Percentiles rank a stretch among this genome's conserved stretches.
phyloP scores from a whole-genome alignment of 2,329 filamentous ascomycete species.

The Ophiostoma sp. region DNA sequence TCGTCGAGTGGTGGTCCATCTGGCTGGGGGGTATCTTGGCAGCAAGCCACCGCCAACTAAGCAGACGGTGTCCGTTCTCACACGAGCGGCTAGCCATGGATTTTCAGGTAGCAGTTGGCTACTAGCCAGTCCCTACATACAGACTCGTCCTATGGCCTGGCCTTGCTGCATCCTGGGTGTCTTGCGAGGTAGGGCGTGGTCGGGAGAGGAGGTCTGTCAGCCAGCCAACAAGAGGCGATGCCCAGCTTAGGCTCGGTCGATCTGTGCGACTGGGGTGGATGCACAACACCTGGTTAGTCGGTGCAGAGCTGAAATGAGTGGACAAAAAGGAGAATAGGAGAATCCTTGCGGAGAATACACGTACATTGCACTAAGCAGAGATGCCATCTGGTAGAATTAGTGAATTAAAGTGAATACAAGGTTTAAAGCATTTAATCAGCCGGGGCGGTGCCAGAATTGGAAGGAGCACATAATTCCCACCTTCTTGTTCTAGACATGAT shows the following conservation, averaged over 20 bases:
- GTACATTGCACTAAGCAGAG: too few relatives aligned
- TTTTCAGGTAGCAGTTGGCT: too few relatives aligned
- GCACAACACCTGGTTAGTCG: neutral
- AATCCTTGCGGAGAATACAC: too few relatives aligned
- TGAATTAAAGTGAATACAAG: neutral
- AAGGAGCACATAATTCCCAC: neutral
- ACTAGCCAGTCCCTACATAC: too few relatives aligned
- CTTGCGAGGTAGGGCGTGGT: too few relatives aligned
- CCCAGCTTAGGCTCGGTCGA: conserved; percentile 12
- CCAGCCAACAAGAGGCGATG: conserved; percentile 18
- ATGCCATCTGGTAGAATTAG: neutral
- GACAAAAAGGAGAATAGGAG: neutral
- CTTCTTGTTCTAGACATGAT: neutral
- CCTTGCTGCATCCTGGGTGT: too few relatives aligned
- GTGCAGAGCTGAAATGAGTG: neutral
- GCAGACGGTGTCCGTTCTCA: too few relatives aligned
- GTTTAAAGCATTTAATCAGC: neutral
- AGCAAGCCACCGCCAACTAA: too few relatives aligned
- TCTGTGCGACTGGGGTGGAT: neutral
- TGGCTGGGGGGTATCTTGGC: too few relatives aligned
- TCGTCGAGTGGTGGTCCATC: too few relatives aligned
- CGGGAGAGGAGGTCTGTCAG: neutral
- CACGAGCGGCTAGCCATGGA: too few relatives aligned
- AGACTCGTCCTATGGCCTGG: too few relatives aligned
- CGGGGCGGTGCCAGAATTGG: neutral